Conservation (phyloP, 2,329 filamentous ascomycete species). For the Stemphylium beticola region DNA sequence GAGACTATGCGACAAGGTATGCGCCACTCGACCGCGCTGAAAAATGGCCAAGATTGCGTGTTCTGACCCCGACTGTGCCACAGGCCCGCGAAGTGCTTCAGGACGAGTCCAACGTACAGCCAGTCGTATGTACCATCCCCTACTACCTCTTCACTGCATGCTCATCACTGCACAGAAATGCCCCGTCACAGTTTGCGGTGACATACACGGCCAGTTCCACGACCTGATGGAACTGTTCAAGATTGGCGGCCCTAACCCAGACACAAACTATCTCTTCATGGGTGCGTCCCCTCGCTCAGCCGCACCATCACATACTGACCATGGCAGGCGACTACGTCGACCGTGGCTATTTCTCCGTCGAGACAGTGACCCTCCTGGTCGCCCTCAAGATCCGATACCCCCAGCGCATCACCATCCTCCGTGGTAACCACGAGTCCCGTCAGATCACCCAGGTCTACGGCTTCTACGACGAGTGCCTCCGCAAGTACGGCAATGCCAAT, state of each 20-base stretch:
- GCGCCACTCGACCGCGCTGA: conserved; percentile 9
- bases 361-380: conserved; percentile 95
- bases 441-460: conserved; percentile 81
- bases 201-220: conserved; percentile 99
- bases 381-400: conserved; percentile 98
- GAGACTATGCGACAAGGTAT: conserved; percentile 94
- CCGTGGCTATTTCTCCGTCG: conserved; percentile 97
- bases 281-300: conserved; percentile 57
- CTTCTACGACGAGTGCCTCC: conserved; percentile 11
- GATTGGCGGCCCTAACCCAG: conserved; percentile 95
- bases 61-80: conserved; percentile 21
- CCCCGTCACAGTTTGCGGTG: conserved; percentile 96
- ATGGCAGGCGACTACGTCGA: conserved; percentile 91
- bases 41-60: neutral
- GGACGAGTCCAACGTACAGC: conserved; percentile 98
- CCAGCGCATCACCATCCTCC: conserved; percentile 95
- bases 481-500: conserved; percentile 66
- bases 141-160: neutral
- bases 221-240: conserved; percentile 99
- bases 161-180: conserved; percentile 70
- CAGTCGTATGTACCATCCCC: conserved; percentile 72
- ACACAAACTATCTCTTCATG: conserved; percentile 99
- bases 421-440: conserved; percentile 83
- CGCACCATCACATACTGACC: conserved; percentile 21
- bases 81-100: conserved; percentile 95